Conservation (phyloP, 1,284 basidiomycete genomes). For the Ceratobasidium theobromae region DNA sequence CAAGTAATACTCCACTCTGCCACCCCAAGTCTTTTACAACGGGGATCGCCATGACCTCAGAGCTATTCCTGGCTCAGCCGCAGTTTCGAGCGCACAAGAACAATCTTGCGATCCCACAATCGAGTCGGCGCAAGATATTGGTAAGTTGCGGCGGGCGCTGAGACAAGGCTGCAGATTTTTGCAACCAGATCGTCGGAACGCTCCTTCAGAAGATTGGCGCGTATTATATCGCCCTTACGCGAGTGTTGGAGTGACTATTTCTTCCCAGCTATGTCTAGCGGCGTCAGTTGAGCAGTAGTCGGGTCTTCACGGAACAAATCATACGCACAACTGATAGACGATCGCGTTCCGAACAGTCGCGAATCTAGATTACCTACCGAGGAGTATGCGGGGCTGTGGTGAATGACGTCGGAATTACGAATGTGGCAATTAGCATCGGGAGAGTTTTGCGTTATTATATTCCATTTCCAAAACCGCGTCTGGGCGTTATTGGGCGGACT, state of each 20-base stretch:
- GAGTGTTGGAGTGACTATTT: not conserved
- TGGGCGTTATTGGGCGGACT: too few species aligned
- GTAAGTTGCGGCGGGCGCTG: not conserved
- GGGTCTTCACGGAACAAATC: slow-evolving; percentile 31
- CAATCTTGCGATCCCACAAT: too few species aligned
- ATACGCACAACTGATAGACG: slow-evolving; percentile 2
- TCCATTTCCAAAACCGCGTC: too few species aligned
- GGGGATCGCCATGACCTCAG: not conserved
- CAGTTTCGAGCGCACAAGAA: too few species aligned
- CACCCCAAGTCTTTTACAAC: not conserved
- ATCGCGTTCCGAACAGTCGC: not conserved
- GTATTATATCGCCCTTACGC: not conserved
- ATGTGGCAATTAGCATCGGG: not conserved
- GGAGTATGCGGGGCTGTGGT: not conserved
- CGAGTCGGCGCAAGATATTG: not conserved
- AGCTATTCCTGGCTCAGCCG: too few species aligned
- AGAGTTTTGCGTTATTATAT: too few species aligned
- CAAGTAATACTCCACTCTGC: slow-evolving; percentile 8
- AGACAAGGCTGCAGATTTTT: not conserved
- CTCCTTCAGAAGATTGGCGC: not conserved
- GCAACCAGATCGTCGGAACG: not conserved
- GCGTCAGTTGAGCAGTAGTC: not conserved
- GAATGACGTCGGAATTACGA: not conserved
- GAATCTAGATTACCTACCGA: not conserved
- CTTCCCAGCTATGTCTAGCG: slow-evolving; percentile 24